A percentile compares a stretch with the other conserved stretches of the same genome.
phyloP scores from a whole-genome alignment of 495 filamentous ascomycete species.

The Tetracladium marchalianum region DNA sequence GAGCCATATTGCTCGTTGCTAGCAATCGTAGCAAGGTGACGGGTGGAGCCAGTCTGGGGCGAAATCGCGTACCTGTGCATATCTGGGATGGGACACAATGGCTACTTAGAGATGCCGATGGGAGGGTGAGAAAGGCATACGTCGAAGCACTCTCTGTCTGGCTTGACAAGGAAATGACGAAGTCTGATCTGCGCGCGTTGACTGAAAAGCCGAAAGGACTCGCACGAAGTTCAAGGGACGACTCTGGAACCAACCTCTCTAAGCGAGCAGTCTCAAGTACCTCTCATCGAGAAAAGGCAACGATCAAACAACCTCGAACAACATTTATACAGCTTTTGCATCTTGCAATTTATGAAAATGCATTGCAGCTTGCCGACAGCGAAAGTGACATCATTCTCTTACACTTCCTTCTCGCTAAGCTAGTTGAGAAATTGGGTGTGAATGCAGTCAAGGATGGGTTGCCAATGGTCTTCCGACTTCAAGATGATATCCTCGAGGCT shows the following conservation, averaged over 20 bases:
- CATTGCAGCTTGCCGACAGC: slow-evolving; percentile 56
- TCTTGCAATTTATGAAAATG: slow-evolving; percentile 78
- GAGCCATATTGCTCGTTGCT: slow-evolving; percentile 67
- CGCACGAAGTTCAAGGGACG: slow-evolving; percentile 16
- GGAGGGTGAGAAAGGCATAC: slow-evolving; percentile 70
- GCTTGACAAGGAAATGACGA: slow-evolving; percentile 69
- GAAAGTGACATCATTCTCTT: slow-evolving; percentile 65
- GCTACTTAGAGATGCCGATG: slow-evolving; percentile 69
- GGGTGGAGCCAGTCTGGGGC: slow-evolving; percentile 50
- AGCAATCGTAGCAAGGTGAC: slow-evolving; percentile 52
- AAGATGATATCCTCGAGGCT: slow-evolving; percentile 66
- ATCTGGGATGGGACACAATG: slow-evolving; percentile 91
- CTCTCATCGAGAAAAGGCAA: slow-evolving; percentile 49
- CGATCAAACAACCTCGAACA: slow-evolving; percentile 39
- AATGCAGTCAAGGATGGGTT: slow-evolving; percentile 71
- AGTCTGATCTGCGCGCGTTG: slow-evolving; percentile 49
- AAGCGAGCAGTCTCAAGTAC: slow-evolving; percentile 62
- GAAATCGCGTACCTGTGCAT: slow-evolving; percentile 62
- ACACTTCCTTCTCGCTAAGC: slow-evolving; percentile 60
- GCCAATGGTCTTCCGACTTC: slow-evolving; percentile 79
- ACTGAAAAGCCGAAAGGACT: slow-evolving; percentile 39
- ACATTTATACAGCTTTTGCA: slow-evolving; percentile 79
- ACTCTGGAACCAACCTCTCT: slow-evolving; percentile 29
- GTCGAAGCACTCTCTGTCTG: slow-evolving; percentile 72
- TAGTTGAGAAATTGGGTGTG: slow-evolving; percentile 71